Evolutionary conservation across 106 monocot genomes (phyloP).

Genomic region (Ottelia alismoides): DNA sequence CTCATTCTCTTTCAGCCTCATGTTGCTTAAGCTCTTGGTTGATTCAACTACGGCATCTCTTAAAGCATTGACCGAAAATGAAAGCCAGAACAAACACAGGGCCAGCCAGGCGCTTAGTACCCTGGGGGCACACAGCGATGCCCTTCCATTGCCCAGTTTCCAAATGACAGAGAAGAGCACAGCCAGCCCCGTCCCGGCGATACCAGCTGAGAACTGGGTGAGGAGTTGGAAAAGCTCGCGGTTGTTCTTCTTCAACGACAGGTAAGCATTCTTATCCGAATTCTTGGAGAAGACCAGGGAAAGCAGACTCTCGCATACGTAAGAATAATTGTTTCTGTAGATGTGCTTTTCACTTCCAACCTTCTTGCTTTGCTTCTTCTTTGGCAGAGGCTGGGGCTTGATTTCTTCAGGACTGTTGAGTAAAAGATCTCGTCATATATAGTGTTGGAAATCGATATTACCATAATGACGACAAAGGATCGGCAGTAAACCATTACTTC

Average conservation of each 20-base stretch:
- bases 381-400: slow-evolving; percentile 33
- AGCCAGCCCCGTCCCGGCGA: slow-evolving; percentile 76
- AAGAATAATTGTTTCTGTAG: slow-evolving; percentile 28
- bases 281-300: slow-evolving; percentile 30
- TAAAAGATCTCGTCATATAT: neutral
- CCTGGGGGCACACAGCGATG: slow-evolving; percentile 24
- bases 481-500: too few species aligned
- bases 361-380: slow-evolving; percentile 42
- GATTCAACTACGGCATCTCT: slow-evolving; percentile 29
- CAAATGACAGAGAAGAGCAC: slow-evolving; percentile 48
- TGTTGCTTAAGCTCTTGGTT: slow-evolving; percentile 27
- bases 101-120: slow-evolving; percentile 48
- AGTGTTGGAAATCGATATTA: neutral
- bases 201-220: slow-evolving; percentile 44
- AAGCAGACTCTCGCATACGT: slow-evolving; percentile 59
- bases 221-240: slow-evolving; percentile 44
- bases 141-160: slow-evolving; percentile 22
- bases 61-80: slow-evolving; percentile 40
- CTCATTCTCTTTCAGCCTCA: slow-evolving; percentile 34
- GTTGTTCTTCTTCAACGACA: slow-evolving; percentile 52
- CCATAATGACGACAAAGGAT: neutral
- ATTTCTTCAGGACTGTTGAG: slow-evolving; percentile 19
- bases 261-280: slow-evolving; percentile 6
- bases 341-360: slow-evolving; percentile 29
- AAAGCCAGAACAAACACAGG: slow-evolving; percentile 63